Conservation (phyloP, 1,284 basidiomycete species). For the Rhizopogon parksii region DNA sequence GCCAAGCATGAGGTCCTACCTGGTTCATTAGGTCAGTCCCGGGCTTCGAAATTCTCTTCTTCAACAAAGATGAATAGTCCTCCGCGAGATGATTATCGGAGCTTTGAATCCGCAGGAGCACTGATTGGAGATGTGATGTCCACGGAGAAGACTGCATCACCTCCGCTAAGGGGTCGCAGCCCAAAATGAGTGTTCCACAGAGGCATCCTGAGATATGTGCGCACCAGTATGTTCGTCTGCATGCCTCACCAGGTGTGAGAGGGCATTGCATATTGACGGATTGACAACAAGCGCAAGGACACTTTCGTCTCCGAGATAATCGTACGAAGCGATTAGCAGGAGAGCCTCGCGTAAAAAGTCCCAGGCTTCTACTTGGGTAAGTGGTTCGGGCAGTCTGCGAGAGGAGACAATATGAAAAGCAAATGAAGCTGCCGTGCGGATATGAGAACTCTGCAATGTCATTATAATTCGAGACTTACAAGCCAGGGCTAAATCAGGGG, state of each 20-base stretch:
- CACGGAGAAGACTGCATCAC: slow-evolving; percentile 40
- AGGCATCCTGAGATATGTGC: slow-evolving; percentile 5
- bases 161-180: slow-evolving; percentile 7
- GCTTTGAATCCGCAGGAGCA: slow-evolving; percentile 19
- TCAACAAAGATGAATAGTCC: slow-evolving; percentile 11
- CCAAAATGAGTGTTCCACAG: not conserved
- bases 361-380: slow-evolving; percentile 47
- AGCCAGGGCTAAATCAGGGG: slow-evolving; percentile 16
- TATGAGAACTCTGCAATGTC: not conserved
- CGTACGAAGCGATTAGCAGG: slow-evolving; percentile 37
- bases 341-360: slow-evolving; percentile 45
- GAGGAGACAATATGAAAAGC: slow-evolving; percentile 38
- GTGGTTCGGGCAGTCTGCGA: slow-evolving; percentile 23
- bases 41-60: slow-evolving; percentile 11
- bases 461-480: slow-evolving; percentile 16
- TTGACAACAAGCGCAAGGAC: slow-evolving; percentile 42
- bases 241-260: slow-evolving; percentile 33
- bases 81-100: slow-evolving; percentile 1
- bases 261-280: slow-evolving; percentile 42
- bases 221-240: slow-evolving; percentile 30
- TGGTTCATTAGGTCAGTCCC: slow-evolving; percentile 8
- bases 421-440: slow-evolving; percentile 37
- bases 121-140: slow-evolving; percentile 35
- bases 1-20: slow-evolving; percentile 7
- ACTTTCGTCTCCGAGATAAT: slow-evolving; percentile 39